Percentiles rank a stretch among this genome's conserved stretches.
These are phyloP conservation scores for Sextonia rubra DNA, from an alignment of 164 flowering plant species.

Conservation along the genomic window DNA sequence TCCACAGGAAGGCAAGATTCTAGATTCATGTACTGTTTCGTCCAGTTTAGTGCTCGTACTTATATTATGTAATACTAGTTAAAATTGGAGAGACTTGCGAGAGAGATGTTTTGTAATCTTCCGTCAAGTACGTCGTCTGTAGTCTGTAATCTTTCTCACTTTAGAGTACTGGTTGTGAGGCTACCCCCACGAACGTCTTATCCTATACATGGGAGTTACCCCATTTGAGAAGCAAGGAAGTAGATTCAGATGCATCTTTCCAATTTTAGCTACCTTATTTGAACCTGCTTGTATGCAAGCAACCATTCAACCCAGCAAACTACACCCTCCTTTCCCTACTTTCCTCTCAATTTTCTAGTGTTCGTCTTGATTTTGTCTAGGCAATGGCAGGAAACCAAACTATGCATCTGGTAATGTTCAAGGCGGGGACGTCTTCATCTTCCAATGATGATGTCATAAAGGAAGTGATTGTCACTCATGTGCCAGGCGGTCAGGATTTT, in stretches of 20 bases:
- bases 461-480: conserved; percentile 51
- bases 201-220: not conserved
- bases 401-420: conserved; percentile 13
- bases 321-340: not conserved
- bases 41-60: too few species aligned
- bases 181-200: not conserved
- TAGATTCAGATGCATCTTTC: conserved; percentile 12
- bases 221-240: conserved; percentile 32
- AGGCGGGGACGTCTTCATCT: conserved; percentile 43
- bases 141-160: too few species aligned
- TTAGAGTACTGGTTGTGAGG: too few species aligned
- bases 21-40: too few species aligned
- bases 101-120: too few species aligned
- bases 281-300: not conserved
- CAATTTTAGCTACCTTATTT: not conserved
- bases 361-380: not conserved
- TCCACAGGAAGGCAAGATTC: too few species aligned
- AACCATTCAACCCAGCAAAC: not conserved
- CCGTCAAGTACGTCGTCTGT: too few species aligned
- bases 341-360: not conserved
- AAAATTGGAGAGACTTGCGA: too few species aligned
- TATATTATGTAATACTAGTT: too few species aligned
- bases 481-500: conserved; percentile 54
- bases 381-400: not conserved
- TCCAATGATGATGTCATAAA: conserved; percentile 65